Evolutionary conservation across 345 rosid genomes (phyloP).

Genomic region (Eucalyptus regnans): DNA sequence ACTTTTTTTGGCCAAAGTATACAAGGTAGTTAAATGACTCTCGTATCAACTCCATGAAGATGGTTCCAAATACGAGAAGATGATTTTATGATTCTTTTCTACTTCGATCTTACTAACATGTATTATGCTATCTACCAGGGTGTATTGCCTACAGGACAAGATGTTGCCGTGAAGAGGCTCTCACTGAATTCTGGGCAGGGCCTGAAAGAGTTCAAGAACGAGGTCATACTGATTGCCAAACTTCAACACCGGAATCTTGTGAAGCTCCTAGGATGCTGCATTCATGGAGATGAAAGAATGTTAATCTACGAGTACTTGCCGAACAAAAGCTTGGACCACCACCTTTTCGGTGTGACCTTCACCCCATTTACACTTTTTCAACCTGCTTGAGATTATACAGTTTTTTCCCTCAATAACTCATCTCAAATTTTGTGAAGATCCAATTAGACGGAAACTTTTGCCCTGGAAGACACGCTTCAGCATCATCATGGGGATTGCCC

Average conservation of each 20-base stretch:
- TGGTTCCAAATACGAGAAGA: not conserved
- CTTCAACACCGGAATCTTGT: constrained; percentile 75
- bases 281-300: constrained; percentile 41
- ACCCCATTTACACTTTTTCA: not conserved
- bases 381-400: not conserved
- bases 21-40: not conserved
- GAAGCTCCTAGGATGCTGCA: constrained; percentile 54
- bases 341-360: constrained; percentile 29
- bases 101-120: not conserved
- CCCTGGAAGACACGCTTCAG: constrained; percentile 17
- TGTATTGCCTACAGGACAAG: not conserved
- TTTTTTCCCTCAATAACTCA: not conserved
- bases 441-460: not conserved
- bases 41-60: not conserved
- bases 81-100: not conserved
- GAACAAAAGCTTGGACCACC: constrained; percentile 46
- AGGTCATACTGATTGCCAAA: constrained; percentile 18
- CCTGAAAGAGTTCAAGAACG: constrained; percentile 17
- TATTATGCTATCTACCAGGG: constrained; percentile 1
- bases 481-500: constrained; percentile 20
- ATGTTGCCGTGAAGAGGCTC: constrained; percentile 19
- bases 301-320: constrained; percentile 53
- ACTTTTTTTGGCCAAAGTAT: not conserved
- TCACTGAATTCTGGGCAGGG: constrained; percentile 15
- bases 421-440: not conserved